Evolutionary conservation across 2,329 filamentous ascomycete genomes (phyloP), one percentile per base, ranked within the genome.

Genomic region (Neoascochyta sp.): DNA sequence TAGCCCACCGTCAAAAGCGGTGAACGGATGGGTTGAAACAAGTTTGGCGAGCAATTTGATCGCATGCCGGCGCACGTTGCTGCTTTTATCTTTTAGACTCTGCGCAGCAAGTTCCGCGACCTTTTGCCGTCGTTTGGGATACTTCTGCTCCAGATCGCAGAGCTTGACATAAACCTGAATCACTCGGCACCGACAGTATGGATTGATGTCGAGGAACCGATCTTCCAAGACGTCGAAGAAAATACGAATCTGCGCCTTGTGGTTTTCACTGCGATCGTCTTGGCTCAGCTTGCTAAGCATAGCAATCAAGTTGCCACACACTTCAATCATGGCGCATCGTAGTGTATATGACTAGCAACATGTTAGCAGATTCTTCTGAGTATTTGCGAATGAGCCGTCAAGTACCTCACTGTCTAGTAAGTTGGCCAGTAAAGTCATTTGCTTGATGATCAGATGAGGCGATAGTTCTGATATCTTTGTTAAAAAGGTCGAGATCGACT

Each of bases 161-260:
- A 98, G 75, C 56, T 81, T 90, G 65, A 86, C 78, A 54, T 92
- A 95, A 3, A 96, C 92, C 57, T 98, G 92, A 38, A 98, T 86
- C 2, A 87, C 81, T 48, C 90, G 77, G 64, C 85, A 93, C 53
- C 92, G 79, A 59, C 88, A 95, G 66, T 96, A 98, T 0, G 92
- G 93, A 62, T 96, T 98, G 54, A 95, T 78, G 52, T 98, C 92
- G 27, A 96, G 73, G 64, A 98, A 98, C 9, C 92, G 81, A 65
- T 96, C 90, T 58, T 98, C 89, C 3, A 98, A 71, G 0, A 96
- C 89, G 52, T 96, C 90, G 53, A 96, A 96, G 60, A 96, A 98
- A 12, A 89, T 88, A 47, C 93, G 92, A 39, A 98, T 83, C 60
- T 98, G 92, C 0, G 84, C 87, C 63, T 95, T 94, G 69, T 90